A percentile compares a stretch with the other conserved stretches of the same genome.
Evolutionary conservation across 202 grass and related monocot species (phyloP).

Genomic region (Elaeis oleifera): DNA sequence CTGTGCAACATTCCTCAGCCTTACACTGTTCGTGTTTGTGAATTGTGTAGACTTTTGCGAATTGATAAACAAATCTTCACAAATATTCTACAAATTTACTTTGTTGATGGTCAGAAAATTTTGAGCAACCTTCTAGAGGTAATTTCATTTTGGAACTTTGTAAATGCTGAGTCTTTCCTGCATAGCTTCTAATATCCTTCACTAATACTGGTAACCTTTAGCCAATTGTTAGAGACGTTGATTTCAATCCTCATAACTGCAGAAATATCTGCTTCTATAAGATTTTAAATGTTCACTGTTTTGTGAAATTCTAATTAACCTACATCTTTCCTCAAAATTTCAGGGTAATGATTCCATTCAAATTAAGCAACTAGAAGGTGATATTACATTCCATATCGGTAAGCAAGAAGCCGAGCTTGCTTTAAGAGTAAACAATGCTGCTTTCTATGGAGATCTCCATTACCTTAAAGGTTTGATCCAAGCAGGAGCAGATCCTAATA

Average conservation of each 20-base stretch:
- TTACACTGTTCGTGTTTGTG: slow-evolving; percentile 66
- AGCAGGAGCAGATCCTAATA: slow-evolving; percentile 81
- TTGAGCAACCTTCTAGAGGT: slow-evolving; percentile 82
- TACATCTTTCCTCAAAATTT: neutral
- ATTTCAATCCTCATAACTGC: no score
- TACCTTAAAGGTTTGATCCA: slow-evolving; percentile 67
- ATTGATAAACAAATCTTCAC: slow-evolving; percentile 81
- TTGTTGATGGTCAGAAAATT: slow-evolving; percentile 70
- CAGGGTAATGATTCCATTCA: slow-evolving; percentile 54
- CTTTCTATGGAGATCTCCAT: slow-evolving; percentile 66
- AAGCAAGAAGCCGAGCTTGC: slow-evolving; percentile 91
- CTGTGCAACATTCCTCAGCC: slow-evolving; percentile 91
- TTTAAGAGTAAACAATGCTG: slow-evolving; percentile 65
- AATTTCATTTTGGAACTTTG: slow-evolving; percentile 1
- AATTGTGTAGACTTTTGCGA: slow-evolving; percentile 61
- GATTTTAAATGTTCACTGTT: no score
- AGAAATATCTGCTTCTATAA: no score
- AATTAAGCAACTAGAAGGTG: slow-evolving; percentile 72
- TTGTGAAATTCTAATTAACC: slow-evolving; percentile 4
- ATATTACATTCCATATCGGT: slow-evolving; percentile 82
- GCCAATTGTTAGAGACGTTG: no score
- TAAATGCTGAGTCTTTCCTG: no score
- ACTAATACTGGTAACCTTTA: no score
- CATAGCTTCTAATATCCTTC: no score
- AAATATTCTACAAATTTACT: slow-evolving; percentile 82